phyloP scores from a whole-genome alignment of 371 early-diverging fungal genomes.

The Actinomucor elegans region DNA sequence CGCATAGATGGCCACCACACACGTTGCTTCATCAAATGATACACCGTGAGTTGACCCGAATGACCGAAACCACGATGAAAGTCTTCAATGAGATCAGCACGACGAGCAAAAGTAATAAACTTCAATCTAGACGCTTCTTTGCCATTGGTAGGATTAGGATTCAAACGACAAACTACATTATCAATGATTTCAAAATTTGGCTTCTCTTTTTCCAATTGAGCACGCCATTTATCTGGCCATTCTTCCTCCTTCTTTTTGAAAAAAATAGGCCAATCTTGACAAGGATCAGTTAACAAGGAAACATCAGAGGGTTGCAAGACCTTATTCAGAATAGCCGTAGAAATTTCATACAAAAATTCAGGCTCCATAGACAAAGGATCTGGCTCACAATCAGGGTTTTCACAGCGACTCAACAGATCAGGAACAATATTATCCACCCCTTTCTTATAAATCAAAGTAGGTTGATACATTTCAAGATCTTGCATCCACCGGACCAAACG shows the following conservation, averaged over 20 bases:
- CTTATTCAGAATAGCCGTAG: no score
- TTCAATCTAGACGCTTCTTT: no score
- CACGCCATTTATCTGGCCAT: not conserved
- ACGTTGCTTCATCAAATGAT: slow-evolving; percentile 4
- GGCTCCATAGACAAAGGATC: not conserved
- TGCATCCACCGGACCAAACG: slow-evolving; percentile 25
- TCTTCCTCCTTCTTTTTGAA: not conserved
- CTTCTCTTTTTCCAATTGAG: not conserved
- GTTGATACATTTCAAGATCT: slow-evolving; percentile 29
- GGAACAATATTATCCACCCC: slow-evolving; percentile 26
- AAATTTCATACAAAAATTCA: not conserved
- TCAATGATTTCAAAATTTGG: not conserved
- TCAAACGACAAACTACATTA: not conserved
- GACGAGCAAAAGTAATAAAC: slow-evolving; percentile 1
- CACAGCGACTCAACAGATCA: slow-evolving; percentile 11
- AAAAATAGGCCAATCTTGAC: not conserved
- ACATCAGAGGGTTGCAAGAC: no score
- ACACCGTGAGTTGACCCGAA: not conserved
- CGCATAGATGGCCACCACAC: slow-evolving; percentile 18
- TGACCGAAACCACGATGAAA: slow-evolving; percentile 16
- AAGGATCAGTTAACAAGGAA: no score
- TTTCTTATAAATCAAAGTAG: slow-evolving; percentile 26
- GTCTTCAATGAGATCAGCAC: slow-evolving; percentile 14
- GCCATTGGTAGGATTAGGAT: not conserved
- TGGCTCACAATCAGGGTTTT: slow-evolving; percentile 4